Evolutionary conservation across 169 alveolate genomes (phyloP), one percentile per base, ranked within the genome.

Genomic region (Cryptosporidium andersoni): DNA sequence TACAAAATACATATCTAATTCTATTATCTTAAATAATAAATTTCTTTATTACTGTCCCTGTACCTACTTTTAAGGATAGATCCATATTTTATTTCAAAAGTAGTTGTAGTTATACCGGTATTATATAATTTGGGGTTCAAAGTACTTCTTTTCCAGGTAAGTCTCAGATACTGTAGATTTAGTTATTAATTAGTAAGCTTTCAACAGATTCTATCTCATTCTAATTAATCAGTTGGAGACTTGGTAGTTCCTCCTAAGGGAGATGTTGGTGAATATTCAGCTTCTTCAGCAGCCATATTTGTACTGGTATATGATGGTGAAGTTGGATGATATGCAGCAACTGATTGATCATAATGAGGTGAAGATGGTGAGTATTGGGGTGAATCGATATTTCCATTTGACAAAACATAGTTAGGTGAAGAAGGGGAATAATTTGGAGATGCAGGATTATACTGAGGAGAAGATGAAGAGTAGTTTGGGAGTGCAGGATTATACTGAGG

Each of bases 351-450:
- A 82, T 93, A 94, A n/a, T 94, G 92, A 1, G 97, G 96, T 4
- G 94, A 90, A 9, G 96, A 91, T 16, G 97, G 96, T 11, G 94
- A 89, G 64, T 91, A 91, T 12, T 82, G 91, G 39, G 89, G 66
- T 65, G 89, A 88, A 43, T 55, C 68, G 7, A 90, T 88, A 25
- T 82, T 80, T 25, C 25, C 25, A n/a, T 81, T 67, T 2, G 90
- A 65, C 25, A 25, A 25, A 51, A 53, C 53, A 45, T 80, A 65
- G 53, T 81, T 81, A 8, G 81, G 82, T 36, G 88, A 89, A 12
- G 92, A 89, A 39, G 96, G 97, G 9, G 96, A 92, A 85, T 93
- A 94, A 14, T 89, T 91, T 2, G 97, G 97, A 25, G 94, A 5
- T 60, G 7, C 47, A 9, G 90, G 53, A 51, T 52, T 53, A 14